phyloP scores from a whole-genome alignment of 768 basidiomycete genomes.

The Pisolithus albus region DNA sequence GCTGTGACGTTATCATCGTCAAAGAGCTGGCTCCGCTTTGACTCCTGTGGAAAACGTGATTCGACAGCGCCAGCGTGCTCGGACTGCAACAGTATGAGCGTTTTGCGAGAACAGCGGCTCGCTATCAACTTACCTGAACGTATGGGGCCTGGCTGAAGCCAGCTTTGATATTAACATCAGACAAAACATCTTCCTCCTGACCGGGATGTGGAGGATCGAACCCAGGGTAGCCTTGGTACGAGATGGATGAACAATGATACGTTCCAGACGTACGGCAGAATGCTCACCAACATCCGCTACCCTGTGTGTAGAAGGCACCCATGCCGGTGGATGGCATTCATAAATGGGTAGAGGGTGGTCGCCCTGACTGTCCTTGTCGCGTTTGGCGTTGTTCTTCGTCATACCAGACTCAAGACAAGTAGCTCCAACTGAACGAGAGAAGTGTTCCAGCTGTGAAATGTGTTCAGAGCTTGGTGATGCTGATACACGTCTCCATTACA shows the following conservation, averaged over 20 bases:
- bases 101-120: neutral
- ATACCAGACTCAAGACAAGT: slow-evolving; percentile 1
- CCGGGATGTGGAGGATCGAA: slow-evolving; percentile 70
- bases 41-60: slow-evolving; percentile 10
- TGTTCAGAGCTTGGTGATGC: too few species aligned
- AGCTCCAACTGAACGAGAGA: neutral
- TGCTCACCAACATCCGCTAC: slow-evolving; percentile 63
- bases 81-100: slow-evolving; percentile 13
- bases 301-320: slow-evolving; percentile 63
- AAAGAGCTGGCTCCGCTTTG: slow-evolving; percentile 39
- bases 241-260: neutral
- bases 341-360: slow-evolving; percentile 41
- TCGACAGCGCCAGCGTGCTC: slow-evolving; percentile 14
- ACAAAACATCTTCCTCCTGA: slow-evolving; percentile 70
- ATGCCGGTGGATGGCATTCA: slow-evolving; percentile 61
- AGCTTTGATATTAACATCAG: slow-evolving; percentile 55
- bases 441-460: neutral
- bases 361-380: slow-evolving; percentile 12
- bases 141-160: slow-evolving; percentile 51
- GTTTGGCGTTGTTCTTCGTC: slow-evolving; percentile 21
- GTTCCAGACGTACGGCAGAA: neutral
- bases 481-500: too few species aligned
- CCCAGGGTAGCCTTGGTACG: slow-evolving; percentile 56
- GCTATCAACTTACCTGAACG: slow-evolving; percentile 45
- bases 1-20: slow-evolving; percentile 47